These are phyloP conservation scores for Chrysoporthe austroafricana DNA, from an alignment of 2,329 filamentous ascomycete genomes.

Conservation along the genomic window DNA sequence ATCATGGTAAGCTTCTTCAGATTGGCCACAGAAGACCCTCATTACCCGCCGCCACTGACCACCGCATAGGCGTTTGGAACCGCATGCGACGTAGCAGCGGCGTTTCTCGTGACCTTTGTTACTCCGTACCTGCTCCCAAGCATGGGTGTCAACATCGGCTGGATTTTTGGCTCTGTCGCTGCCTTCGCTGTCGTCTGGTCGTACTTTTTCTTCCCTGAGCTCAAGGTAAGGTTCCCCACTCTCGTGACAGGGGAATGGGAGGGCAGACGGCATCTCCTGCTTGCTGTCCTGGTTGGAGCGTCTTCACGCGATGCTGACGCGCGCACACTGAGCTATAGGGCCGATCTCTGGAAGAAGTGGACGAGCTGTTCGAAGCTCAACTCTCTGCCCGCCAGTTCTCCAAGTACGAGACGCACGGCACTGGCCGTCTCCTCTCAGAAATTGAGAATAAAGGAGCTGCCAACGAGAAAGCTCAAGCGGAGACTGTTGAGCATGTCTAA, in stretches of 20 bases:
- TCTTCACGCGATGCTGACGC: background rate
- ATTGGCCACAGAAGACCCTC: background rate
- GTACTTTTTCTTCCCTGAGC: conserved; percentile 23
- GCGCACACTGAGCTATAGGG: background rate
- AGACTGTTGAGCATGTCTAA: too few relatives aligned
- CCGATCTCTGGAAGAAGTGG: conserved; percentile 23
- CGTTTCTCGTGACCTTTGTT: conserved; percentile 25
- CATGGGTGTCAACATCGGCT: conserved; percentile 19
- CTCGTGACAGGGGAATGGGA: background rate
- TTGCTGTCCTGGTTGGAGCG: background rate
- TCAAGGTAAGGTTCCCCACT: conserved; percentile 14
- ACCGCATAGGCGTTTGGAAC: conserved; percentile 15
- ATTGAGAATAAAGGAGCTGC: background rate
- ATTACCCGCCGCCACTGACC: background rate
- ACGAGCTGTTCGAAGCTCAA: conserved; percentile 21
- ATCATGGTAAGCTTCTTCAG: conserved; percentile 3
- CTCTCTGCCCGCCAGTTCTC: conserved; percentile 19
- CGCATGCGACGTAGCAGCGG: conserved; percentile 16
- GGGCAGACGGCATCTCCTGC: background rate
- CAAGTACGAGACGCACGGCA: conserved; percentile 18
- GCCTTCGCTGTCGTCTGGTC: conserved; percentile 17
- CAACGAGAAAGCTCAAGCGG: too few relatives aligned
- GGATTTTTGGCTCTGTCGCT: conserved; percentile 20
- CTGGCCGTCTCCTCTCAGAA: conserved; percentile 1
- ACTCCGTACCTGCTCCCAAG: conserved; percentile 21